These are phyloP conservation scores for Plasmodium inui DNA, from an alignment of 169 alveolate species.

Conservation along the genomic window DNA sequence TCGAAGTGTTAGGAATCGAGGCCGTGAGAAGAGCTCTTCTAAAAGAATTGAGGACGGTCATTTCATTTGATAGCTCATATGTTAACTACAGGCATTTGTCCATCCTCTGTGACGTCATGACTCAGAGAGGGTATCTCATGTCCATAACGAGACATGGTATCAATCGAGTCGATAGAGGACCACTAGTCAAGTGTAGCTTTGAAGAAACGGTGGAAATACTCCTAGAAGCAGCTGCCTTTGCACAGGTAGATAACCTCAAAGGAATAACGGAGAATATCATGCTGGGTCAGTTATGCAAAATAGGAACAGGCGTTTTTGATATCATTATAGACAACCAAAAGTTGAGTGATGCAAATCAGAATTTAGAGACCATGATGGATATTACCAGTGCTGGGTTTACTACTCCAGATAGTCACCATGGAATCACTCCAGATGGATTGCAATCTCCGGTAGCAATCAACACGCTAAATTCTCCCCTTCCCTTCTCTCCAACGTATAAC, in stretches of 20 bases:
- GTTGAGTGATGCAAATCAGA: conserved; percentile 90
- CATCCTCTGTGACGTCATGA: conserved; percentile 99
- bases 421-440: conserved; percentile 79
- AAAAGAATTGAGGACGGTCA: conserved; percentile 94
- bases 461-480: conserved; percentile 84
- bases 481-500: conserved; percentile 86
- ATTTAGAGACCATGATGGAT: conserved; percentile 85
- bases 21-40: conserved; percentile 99
- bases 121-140: conserved; percentile 98
- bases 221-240: conserved; percentile 98
- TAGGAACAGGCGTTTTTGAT: conserved; percentile 95
- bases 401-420: conserved; percentile 84
- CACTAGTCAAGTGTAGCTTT: conserved; percentile 97
- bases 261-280: conserved; percentile 97
- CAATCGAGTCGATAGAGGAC: conserved; percentile 98
- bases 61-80: conserved; percentile 95
- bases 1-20: conserved; percentile 98
- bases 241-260: conserved; percentile 92
- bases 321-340: conserved; percentile 92
- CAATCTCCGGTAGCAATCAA: conserved; percentile 84
- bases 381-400: conserved; percentile 84
- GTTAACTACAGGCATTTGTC: conserved; percentile 99
- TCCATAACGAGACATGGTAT: conserved; percentile 99
- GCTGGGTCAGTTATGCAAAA: conserved; percentile 95
- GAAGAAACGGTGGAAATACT: conserved; percentile 99